Percentiles rank a stretch among this genome's conserved stretches.
Evolutionary conservation across 139 green algal species (phyloP).

Genomic region (Tetradesmus lagerheimii): DNA sequence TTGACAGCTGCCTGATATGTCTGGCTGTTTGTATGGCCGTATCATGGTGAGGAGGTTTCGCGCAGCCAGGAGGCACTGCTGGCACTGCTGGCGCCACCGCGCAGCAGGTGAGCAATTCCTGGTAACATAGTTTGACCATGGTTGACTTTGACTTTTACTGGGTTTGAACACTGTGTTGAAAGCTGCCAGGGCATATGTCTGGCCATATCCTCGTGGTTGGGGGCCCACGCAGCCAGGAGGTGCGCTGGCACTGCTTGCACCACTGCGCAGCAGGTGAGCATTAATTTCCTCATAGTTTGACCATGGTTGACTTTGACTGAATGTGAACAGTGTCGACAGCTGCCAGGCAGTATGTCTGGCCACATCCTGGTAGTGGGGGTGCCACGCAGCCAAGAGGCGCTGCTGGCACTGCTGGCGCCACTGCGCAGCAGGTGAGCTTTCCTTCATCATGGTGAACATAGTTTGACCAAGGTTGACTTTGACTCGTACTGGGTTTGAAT

Average conservation of each 20-base stretch:
- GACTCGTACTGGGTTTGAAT: no score
- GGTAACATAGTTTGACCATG: not conserved
- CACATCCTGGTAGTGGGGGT: conserved; percentile 24
- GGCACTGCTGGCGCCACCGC: conserved; percentile 30
- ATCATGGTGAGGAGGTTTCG: not conserved
- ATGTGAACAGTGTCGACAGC: no score
- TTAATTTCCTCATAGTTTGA: no score
- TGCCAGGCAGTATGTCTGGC: no score
- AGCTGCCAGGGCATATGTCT: not conserved
- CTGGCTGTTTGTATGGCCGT: conserved; percentile 26
- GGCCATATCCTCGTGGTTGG: conserved; percentile 39
- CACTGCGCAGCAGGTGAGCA: conserved; percentile 25
- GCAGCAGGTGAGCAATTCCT: no score
- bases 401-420: conserved; percentile 34
- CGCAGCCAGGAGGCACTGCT: conserved; percentile 14
- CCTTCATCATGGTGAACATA: no score
- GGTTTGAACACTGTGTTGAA: not conserved
- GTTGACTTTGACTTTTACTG: not conserved
- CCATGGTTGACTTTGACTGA: no score
- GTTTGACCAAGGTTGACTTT: not conserved
- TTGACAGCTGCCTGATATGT: no score
- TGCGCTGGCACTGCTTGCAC: conserved; percentile 26
- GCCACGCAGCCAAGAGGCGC: not conserved
- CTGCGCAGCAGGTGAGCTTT: not conserved
- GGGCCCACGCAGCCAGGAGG: conserved; percentile 1